Percentiles rank a stretch among this genome's conserved stretches.
These are phyloP conservation scores for Aspergillus sp. DNA, from an alignment of 2,329 filamentous ascomycete genomes.

Conservation along the genomic window DNA sequence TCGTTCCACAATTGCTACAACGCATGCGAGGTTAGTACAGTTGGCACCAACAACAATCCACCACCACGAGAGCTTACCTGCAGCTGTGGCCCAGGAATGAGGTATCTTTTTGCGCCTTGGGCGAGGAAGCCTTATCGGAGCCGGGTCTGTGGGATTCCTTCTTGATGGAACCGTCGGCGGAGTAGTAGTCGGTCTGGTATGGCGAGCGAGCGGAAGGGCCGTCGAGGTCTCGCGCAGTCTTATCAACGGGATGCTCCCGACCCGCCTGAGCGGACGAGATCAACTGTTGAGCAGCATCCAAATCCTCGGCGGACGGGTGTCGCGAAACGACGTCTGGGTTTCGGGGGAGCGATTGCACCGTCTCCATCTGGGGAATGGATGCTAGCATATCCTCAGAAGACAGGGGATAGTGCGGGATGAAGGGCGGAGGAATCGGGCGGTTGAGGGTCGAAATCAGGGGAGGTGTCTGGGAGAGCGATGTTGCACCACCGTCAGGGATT, in stretches of 20 bases:
- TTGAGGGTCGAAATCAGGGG: slow-evolving; percentile 17
- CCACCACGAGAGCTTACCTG: slow-evolving; percentile 27
- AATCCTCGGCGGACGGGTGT: slow-evolving; percentile 46
- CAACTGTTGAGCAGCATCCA: slow-evolving; percentile 48
- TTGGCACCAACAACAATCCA: background rate
- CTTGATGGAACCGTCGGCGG: slow-evolving; percentile 18
- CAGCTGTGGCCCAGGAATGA: slow-evolving; percentile 41
- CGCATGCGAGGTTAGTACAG: slow-evolving; percentile 9
- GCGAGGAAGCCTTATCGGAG: slow-evolving; percentile 30
- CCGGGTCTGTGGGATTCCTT: slow-evolving; percentile 18
- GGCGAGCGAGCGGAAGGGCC: slow-evolving; percentile 12
- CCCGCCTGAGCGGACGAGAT: slow-evolving; percentile 46
- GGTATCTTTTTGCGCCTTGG: slow-evolving; percentile 36
- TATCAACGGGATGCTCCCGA: slow-evolving; percentile 32
- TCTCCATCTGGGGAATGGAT: slow-evolving; percentile 37
- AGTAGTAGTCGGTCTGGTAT: slow-evolving; percentile 12
- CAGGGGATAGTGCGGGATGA: background rate
- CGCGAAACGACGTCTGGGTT: slow-evolving; percentile 32
- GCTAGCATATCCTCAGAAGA: slow-evolving; percentile 32
- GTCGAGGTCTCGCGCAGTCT: slow-evolving; percentile 15
- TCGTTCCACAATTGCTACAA: slow-evolving; percentile 87
- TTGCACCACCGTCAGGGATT: slow-evolving; percentile 30
- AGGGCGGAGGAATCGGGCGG: slow-evolving; percentile 12
- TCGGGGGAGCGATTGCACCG: slow-evolving; percentile 30
- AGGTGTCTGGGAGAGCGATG: slow-evolving; percentile 18